phyloP scores from a whole-genome alignment of 768 basidiomycete species.

The Suillus variegatus region DNA sequence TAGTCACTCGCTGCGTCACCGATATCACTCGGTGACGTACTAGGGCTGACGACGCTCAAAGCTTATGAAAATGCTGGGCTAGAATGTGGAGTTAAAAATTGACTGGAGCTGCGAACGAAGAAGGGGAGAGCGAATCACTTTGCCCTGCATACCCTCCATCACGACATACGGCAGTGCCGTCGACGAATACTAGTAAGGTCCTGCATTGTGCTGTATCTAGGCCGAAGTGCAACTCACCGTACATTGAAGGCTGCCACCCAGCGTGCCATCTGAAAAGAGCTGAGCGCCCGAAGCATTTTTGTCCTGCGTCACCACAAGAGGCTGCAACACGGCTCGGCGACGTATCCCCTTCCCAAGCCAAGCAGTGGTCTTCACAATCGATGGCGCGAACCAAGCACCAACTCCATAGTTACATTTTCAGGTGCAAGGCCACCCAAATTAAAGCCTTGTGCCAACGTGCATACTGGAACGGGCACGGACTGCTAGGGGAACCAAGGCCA shows the following conservation, averaged over 20 bases:
- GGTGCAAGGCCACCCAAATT: neutral
- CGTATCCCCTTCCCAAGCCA: neutral
- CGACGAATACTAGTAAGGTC: neutral
- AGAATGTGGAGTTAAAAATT: neutral
- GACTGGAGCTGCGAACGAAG: neutral
- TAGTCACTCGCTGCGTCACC: neutral
- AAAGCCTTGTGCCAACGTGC: neutral
- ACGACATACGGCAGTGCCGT: neutral
- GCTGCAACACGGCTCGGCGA: neutral
- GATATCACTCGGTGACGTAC: neutral
- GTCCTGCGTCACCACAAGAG: neutral
- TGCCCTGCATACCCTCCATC: neutral
- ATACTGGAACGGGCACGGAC: no score
- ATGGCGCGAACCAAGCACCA: neutral
- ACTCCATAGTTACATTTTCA: neutral
- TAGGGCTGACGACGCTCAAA: neutral
- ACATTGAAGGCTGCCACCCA: neutral
- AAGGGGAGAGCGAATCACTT: neutral
- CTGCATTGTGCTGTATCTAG: neutral
- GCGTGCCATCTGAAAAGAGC: neutral
- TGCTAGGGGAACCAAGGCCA: no score
- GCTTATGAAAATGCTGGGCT: neutral
- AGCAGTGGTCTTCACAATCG: neutral
- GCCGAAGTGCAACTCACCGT: neutral
- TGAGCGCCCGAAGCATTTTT: neutral